A percentile compares a stretch with the other conserved stretches of the same genome.
Conservation (phyloP, 2,329 filamentous ascomycete species). For the Fusarium aywerte region DNA sequence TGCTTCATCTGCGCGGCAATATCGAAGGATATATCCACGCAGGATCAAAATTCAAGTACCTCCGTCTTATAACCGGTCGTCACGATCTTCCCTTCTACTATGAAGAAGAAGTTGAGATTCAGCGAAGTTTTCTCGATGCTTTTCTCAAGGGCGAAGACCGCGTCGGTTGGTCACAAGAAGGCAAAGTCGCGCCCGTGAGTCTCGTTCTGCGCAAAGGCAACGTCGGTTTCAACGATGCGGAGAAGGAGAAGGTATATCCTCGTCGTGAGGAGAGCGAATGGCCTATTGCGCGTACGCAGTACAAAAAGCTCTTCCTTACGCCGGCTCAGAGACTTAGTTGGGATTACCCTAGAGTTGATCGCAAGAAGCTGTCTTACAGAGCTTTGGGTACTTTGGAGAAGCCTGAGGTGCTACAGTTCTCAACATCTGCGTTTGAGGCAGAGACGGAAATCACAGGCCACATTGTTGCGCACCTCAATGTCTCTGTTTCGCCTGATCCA, state of each 20-base stretch:
- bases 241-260: slow-evolving; percentile 65
- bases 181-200: slow-evolving; percentile 69
- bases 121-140: slow-evolving; percentile 74
- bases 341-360: slow-evolving; percentile 20
- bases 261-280: slow-evolving; percentile 70
- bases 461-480: slow-evolving; percentile 70
- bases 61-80: slow-evolving; percentile 75
- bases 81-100: slow-evolving; percentile 81
- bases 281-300: slow-evolving; percentile 73
- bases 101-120: slow-evolving; percentile 72
- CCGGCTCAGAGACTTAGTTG: slow-evolving; percentile 54
- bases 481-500: slow-evolving; percentile 69
- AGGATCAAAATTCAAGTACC: slow-evolving; percentile 73
- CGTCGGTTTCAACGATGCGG: slow-evolving; percentile 72
- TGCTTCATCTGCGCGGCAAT: slow-evolving; percentile 75
- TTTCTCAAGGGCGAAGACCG: slow-evolving; percentile 76
- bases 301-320: slow-evolving; percentile 70
- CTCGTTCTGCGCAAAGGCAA: slow-evolving; percentile 73
- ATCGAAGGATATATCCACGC: slow-evolving; percentile 72
- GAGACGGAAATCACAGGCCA: slow-evolving; percentile 79
- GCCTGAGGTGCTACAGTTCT: slow-evolving; percentile 67
- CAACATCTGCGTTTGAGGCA: slow-evolving; percentile 64
- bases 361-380: slow-evolving; percentile 64
- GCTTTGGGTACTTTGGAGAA: slow-evolving; percentile 68
- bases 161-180: slow-evolving; percentile 66